Conservation (phyloP, 2,329 filamentous ascomycete genomes). For the Aspergillus fructus region DNA sequence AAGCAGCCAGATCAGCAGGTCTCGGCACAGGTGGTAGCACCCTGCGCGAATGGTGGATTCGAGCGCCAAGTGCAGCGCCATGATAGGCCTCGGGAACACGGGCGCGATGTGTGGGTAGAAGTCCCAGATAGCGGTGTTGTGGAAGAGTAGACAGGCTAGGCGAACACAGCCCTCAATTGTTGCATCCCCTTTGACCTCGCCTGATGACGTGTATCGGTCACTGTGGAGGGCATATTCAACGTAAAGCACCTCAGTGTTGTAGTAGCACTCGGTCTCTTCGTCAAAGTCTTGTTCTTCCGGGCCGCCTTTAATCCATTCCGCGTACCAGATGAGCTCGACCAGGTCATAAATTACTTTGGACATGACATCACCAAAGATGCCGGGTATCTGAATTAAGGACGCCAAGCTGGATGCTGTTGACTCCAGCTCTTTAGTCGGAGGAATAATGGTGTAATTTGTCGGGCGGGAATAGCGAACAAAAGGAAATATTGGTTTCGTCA, state of each 20-base stretch:
- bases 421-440: constrained; percentile 31
- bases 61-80: constrained; percentile 32
- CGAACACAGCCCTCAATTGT: constrained; percentile 39
- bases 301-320: constrained; percentile 37
- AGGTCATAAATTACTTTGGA: constrained; percentile 36
- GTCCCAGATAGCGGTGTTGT: constrained; percentile 41
- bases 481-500: constrained; percentile 39
- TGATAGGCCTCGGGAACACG: constrained; percentile 35
- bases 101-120: constrained; percentile 38
- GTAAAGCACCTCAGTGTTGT: constrained; percentile 41
- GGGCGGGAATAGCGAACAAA: constrained; percentile 38
- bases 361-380: constrained; percentile 33
- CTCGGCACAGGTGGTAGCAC: constrained; percentile 31
- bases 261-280: constrained; percentile 39
- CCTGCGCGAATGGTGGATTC: constrained; percentile 33
- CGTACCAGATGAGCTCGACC: constrained; percentile 35
- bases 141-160: constrained; percentile 39
- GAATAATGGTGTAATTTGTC: constrained; percentile 26
- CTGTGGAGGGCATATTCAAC: constrained; percentile 38
- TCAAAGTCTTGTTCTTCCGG: constrained; percentile 30
- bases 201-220: constrained; percentile 37
- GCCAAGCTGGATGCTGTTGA: constrained; percentile 33
- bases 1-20: constrained; percentile 38
- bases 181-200: constrained; percentile 34
- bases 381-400: constrained; percentile 34